Percentiles rank a stretch among this genome's conserved stretches.
Evolutionary conservation across 169 alveolate species (phyloP).

Genomic region (Plasmodium adleri): DNA sequence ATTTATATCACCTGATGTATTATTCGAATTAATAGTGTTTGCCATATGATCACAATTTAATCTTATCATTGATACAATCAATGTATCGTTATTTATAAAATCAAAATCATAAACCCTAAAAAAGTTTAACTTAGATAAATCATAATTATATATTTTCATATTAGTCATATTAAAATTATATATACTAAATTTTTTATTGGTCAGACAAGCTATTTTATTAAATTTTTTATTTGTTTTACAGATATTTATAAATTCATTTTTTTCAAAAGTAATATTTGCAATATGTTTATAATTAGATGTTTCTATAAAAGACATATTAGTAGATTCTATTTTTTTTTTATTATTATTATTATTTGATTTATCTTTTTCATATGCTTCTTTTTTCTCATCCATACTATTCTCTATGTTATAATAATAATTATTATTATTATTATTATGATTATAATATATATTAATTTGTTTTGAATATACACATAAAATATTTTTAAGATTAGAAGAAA

Average conservation of each 20-base stretch:
- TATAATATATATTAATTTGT: slow-evolving; percentile 17
- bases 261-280: slow-evolving; percentile 24
- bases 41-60: too few relatives aligned
- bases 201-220: slow-evolving; percentile 34
- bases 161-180: slow-evolving; percentile 11
- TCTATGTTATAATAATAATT: background rate
- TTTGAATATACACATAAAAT: slow-evolving; percentile 30
- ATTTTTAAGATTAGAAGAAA: slow-evolving; percentile 18
- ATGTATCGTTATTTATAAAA: slow-evolving; percentile 18
- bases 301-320: background rate
- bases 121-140: slow-evolving; percentile 9
- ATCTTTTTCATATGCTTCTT: background rate
- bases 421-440: background rate
- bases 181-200: slow-evolving; percentile 40
- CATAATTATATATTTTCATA: slow-evolving; percentile 32
- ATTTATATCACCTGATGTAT: too few relatives aligned
- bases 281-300: slow-evolving; percentile 10
- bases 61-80: slow-evolving; percentile 19
- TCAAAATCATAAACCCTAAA: slow-evolving; percentile 21
- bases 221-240: slow-evolving; percentile 5
- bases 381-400: background rate
- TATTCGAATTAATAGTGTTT: too few relatives aligned
- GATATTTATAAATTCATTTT: slow-evolving; percentile 21
- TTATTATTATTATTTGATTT: background rate
- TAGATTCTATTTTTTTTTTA: background rate